Base-by-base conservation (phyloP, 768 basidiomycete species). In the Phylloporus arenicola region DNA sequence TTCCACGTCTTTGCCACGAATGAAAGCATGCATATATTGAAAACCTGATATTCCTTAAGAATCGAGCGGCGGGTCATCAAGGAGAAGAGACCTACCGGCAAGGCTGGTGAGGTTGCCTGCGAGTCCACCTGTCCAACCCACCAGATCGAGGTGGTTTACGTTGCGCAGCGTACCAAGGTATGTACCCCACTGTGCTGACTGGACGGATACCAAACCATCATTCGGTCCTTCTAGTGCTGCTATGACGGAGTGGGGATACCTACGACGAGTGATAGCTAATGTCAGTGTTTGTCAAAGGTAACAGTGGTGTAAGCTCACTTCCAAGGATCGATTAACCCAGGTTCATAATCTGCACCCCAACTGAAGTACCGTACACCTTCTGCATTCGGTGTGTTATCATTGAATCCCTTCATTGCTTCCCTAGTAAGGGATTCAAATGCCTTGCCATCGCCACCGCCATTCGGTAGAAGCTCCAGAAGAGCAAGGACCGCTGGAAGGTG, bases 311-410 rank as follows among this genome's bases (percentile, higher is more conserved):
- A 41, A 30, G 50, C 75, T 59, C 51, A 68, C 71, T 86, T 87
- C 82, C 89, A 96, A 0, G 92, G 88, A 68, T 98, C 94, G 40
- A 98, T 83, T 43, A 95, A 68, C 1, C 89, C 88, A 6, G 96
- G 95, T 14, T 86, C 80, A 62, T 93, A 93, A 12, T 77, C 77
- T 3, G 96, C 96, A 11, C 96, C 96, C 90, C 92, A 99, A 61
- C 89, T 92, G 58, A 89, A 95, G 68, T 99, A 99, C 55, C 80
- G 77, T 47, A 98, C 86, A 20, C 79, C 81, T 1, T 79, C 74
- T 0, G 85, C 78, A 58, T 98, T 84, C 0, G 89, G 87, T 0
- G 90, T 90, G 31, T 84, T 76, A 49, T 86, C 80, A 63, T 99
- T 99, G 71, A 99, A 99, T 45, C 76, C 68, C 31, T 77, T 78